A percentile compares a stretch with the other conserved stretches of the same genome.
phyloP scores from a whole-genome alignment of 2,329 filamentous ascomycete genomes.

The Venturia pyrina region DNA sequence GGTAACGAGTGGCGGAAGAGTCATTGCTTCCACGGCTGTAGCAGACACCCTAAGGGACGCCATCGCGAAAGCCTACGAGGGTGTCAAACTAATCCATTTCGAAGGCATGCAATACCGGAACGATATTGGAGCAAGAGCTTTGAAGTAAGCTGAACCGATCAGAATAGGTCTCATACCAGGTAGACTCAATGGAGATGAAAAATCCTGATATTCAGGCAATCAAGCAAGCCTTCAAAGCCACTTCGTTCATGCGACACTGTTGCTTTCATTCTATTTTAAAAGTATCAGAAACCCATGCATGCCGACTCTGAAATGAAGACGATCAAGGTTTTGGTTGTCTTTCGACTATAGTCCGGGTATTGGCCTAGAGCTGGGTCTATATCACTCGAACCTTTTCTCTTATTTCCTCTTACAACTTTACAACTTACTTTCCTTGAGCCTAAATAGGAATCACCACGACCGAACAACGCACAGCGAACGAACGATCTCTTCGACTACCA shows the following conservation, averaged over 20 bases:
- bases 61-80: constrained; percentile 78
- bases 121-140: constrained; percentile 64
- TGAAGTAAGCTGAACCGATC: constrained; percentile 19
- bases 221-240: too few relatives aligned
- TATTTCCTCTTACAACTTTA: neutral
- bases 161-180: neutral
- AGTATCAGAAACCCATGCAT: too few relatives aligned
- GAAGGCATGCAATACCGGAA: constrained; percentile 84
- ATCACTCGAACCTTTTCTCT: neutral
- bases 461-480: too few relatives aligned
- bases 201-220: too few relatives aligned
- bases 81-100: constrained; percentile 70
- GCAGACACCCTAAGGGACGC: constrained; percentile 68
- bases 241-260: neutral
- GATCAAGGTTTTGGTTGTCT: too few relatives aligned
- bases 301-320: too few relatives aligned
- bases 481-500: too few relatives aligned
- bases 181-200: too few relatives aligned
- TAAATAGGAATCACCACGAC: too few relatives aligned
- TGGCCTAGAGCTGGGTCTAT: neutral
- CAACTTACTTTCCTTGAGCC: neutral
- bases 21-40: constrained; percentile 84
- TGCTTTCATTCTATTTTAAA: too few relatives aligned
- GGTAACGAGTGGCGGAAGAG: constrained; percentile 73
- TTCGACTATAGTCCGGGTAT: neutral